phyloP scores from a whole-genome alignment of 306 rosid species.

The Cucumis melo region DNA sequence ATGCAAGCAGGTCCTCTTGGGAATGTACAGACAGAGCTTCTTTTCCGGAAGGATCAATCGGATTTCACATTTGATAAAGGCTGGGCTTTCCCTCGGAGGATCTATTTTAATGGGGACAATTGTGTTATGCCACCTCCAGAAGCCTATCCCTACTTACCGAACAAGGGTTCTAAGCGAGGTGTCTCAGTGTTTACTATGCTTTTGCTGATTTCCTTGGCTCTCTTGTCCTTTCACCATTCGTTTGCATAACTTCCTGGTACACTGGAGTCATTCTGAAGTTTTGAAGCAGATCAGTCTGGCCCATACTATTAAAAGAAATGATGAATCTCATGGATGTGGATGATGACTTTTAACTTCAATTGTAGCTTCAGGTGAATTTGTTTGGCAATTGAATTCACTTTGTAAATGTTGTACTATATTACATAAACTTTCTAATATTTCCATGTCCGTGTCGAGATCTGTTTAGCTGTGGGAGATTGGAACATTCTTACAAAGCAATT shows the following conservation, averaged over 20 bases:
- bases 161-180: slow-evolving; percentile 22
- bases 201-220: not conserved
- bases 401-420: slow-evolving; percentile 7
- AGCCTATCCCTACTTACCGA: slow-evolving; percentile 68
- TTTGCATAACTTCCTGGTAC: not conserved
- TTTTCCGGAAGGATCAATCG: slow-evolving; percentile 49
- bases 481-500: not conserved
- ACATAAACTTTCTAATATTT: not conserved
- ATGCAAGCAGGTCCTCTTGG: slow-evolving; percentile 62
- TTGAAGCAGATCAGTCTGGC: not conserved
- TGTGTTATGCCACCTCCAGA: slow-evolving; percentile 97
- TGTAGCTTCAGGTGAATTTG: not conserved
- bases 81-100: slow-evolving; percentile 84
- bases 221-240: not conserved
- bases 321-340: not conserved
- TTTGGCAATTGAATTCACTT: not conserved
- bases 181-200: slow-evolving; percentile 15
- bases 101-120: slow-evolving; percentile 82
- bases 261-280: slow-evolving; percentile 8
- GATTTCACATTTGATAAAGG: slow-evolving; percentile 73
- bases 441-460: not conserved
- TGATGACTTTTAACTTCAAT: not conserved
- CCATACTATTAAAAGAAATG: not conserved
- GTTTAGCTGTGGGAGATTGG: not conserved
- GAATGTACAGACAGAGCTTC: slow-evolving; percentile 80